A percentile compares a stretch with the other conserved stretches of the same genome.
These are phyloP conservation scores for Rubia tinctorum DNA, from an alignment of 305 asterid species.

Conservation along the genomic window DNA sequence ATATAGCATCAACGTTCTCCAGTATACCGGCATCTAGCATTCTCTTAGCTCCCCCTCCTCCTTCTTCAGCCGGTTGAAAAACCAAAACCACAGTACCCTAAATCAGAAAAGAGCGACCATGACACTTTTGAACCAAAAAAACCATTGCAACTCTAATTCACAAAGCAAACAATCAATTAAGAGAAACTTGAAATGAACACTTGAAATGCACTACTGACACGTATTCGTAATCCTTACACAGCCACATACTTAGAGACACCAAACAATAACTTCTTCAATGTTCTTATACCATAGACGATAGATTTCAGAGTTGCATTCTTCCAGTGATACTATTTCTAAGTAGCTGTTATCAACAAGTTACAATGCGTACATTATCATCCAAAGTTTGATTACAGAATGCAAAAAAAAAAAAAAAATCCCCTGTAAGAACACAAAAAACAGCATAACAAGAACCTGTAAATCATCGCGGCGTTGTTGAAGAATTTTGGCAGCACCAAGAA, in stretches of 20 bases:
- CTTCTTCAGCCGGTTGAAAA: constrained; percentile 85
- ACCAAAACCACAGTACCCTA: constrained; percentile 66
- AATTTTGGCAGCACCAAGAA: constrained; percentile 68
- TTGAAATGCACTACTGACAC: not conserved
- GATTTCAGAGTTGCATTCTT: not conserved
- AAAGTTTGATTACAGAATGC: not conserved
- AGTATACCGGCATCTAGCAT: constrained; percentile 53
- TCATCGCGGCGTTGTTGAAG: constrained; percentile 40
- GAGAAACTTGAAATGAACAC: no score
- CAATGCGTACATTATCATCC: not conserved
- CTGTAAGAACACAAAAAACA: not conserved
- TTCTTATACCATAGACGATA: not conserved
- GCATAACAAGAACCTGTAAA: constrained; percentile 41
- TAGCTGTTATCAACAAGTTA: not conserved
- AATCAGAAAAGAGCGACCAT: not conserved
- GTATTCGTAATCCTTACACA: not conserved
- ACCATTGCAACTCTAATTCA: not conserved
- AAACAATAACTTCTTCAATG: not conserved
- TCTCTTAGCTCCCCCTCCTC: constrained; percentile 67
- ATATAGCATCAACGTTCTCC: constrained; percentile 54
- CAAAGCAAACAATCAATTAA: not conserved
- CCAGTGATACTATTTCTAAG: not conserved
- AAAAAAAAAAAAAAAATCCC: not conserved
- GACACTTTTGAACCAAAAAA: constrained; percentile 3
- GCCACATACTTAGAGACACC: not conserved